Base-by-base conservation (phyloP, 139 green algal genomes). In the Tetratostichococcus sp. region DNA sequence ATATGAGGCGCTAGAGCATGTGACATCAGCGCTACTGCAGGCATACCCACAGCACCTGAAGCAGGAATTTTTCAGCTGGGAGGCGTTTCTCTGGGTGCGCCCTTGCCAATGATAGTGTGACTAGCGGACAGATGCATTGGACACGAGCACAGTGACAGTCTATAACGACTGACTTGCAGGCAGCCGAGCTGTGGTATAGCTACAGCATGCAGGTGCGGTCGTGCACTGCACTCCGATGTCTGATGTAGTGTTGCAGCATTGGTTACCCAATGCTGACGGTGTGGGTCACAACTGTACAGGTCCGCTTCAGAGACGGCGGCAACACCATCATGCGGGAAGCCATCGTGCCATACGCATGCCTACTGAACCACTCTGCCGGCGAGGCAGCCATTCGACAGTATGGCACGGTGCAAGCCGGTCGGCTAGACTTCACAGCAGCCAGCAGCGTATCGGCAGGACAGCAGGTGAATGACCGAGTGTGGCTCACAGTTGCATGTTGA, bases 151-250 rank as follows among this genome's bases (percentile, higher is more conserved):
- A n/a, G n/a, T n/a, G n/a, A n/a, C n/a, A n/a, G n/a, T n/a, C n/a
- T n/a, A n/a, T n/a, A n/a, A n/a, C n/a, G n/a, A n/a, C n/a, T n/a
- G n/a, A n/a, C n/a, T n/a, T 26, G 50, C 50, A 62, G 50, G 88
- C 86, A 17, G 79, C 77, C 1, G 76, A 92, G 79, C 81, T 92
- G 21, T 92, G 86, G 86, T 91, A 93, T 78, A 80, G 85, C 11
- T 91, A 93, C 68, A 86, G 83, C 75, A 90, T 93, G 30, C 77
- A 91, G 83, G 86, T 90, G 23, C 6, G 58, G 3, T 14, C 33
- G 30, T n/a, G n/a, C n/a, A n/a, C n/a, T n/a, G n/a, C n/a, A n/a
- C n/a, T n/a, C n/a, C n/a, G n/a, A n/a, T n/a, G n/a, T n/a, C n/a
- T n/a, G n/a, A n/a, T n/a, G n/a, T n/a, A n/a, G n/a, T n/a, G n/a